Conservation (phyloP, 1,284 basidiomycete species). For the Dichomitus squalens region DNA sequence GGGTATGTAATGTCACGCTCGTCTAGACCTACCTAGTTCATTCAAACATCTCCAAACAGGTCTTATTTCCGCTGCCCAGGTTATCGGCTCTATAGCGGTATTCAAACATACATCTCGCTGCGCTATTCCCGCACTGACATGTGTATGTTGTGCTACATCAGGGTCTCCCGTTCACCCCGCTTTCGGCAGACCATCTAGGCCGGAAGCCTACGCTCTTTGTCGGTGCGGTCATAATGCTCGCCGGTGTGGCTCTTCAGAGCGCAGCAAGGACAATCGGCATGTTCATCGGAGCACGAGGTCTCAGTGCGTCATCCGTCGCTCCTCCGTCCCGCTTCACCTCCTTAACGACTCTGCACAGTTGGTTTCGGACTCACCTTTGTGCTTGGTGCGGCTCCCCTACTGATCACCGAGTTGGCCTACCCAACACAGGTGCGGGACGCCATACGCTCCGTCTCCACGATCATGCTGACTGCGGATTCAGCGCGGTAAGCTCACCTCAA, state of each 20-base stretch:
- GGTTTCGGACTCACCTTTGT: conserved; percentile 68
- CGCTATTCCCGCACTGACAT: conserved; percentile 1
- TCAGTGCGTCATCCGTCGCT: conserved; percentile 45
- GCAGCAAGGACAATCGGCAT: conserved; percentile 48
- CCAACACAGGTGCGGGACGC: conserved; percentile 57
- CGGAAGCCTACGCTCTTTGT: conserved; percentile 58
- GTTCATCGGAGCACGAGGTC: conserved; percentile 58
- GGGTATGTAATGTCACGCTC: conserved; percentile 38
- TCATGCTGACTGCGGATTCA: conserved; percentile 23
- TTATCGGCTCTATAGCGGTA: conserved; percentile 59
- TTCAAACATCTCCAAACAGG: conserved; percentile 37
- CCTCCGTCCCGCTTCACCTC: neutral
- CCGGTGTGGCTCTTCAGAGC: conserved; percentile 59
- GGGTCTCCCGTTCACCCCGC: conserved; percentile 62
- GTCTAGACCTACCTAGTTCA: neutral
- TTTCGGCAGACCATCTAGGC: conserved; percentile 57
- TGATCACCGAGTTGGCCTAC: conserved; percentile 73
- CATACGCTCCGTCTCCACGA: neutral
- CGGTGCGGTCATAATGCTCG: conserved; percentile 61
- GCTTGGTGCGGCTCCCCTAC: conserved; percentile 60
- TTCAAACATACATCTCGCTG: conserved; percentile 21
- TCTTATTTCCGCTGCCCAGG: conserved; percentile 63
- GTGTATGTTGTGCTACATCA: conserved; percentile 22
- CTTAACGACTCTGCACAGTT: conserved; percentile 40
- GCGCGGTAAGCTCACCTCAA: conserved; percentile 61